Evolutionary conservation across 495 filamentous ascomycete species (phyloP).

Genomic region (Diplogelasinospora grovesii): DNA sequence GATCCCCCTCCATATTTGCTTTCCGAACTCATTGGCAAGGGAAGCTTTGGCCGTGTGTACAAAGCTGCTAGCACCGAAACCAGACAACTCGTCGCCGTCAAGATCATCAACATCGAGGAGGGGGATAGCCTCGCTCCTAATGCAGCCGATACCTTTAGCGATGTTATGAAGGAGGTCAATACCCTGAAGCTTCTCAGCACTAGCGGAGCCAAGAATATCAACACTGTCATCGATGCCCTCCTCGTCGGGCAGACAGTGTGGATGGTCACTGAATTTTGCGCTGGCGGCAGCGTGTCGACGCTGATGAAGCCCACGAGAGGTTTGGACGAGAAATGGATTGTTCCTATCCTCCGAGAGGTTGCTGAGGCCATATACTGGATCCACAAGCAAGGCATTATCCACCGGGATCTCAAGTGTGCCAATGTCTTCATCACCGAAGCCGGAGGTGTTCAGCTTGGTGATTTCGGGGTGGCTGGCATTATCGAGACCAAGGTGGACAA

Average conservation of each 20-base stretch:
- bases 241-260: conserved; percentile 13
- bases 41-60: conserved; percentile 15
- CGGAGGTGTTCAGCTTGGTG: conserved; percentile 12
- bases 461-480: conserved; percentile 15
- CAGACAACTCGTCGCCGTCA: conserved; percentile 11
- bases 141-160: conserved; percentile 11
- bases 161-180: conserved; percentile 14
- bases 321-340: conserved; percentile 13
- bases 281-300: conserved; percentile 12
- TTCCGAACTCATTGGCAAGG: conserved; percentile 13
- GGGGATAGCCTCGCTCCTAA: conserved; percentile 10
- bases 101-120: conserved; percentile 17
- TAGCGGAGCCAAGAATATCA: conserved; percentile 10
- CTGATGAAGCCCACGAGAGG: conserved; percentile 11
- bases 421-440: conserved; percentile 13
- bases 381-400: conserved; percentile 12
- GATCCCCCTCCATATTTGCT: conserved; percentile 11
- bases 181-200: conserved; percentile 11
- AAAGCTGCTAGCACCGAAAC: conserved; percentile 8
- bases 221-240: conserved; percentile 11
- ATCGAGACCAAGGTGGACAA: conserved; percentile 15
- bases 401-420: conserved; percentile 15
- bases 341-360: conserved; percentile 13
- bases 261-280: conserved; percentile 15
- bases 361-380: conserved; percentile 15